Evolutionary conservation across 23 red algal species (phyloP).

Genomic region (Agarophyton chilense): DNA sequence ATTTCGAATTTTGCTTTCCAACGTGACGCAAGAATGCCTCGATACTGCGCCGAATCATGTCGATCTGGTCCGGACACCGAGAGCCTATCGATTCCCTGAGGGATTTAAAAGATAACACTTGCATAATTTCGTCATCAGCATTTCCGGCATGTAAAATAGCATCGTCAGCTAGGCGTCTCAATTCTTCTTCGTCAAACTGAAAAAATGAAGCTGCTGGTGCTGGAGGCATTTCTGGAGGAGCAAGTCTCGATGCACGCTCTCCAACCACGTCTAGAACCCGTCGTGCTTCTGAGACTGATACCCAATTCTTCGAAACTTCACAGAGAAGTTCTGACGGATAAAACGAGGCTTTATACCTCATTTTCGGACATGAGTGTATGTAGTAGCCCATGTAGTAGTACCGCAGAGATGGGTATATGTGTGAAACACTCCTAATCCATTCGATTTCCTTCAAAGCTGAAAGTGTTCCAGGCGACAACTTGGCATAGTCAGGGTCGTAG

Average conservation of each 20-base stretch:
- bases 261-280: conserved; percentile 21
- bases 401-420: conserved; percentile 27
- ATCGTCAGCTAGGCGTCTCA: conserved; percentile 1
- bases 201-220: conserved; percentile 29
- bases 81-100: conserved; percentile 2
- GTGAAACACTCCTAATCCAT: conserved; percentile 33
- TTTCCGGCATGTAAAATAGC: conserved; percentile 23
- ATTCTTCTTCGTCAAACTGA: conserved; percentile 40
- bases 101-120: conserved; percentile 1
- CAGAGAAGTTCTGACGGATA: conserved; percentile 80
- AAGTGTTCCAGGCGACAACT: conserved; percentile 82
- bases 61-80: conserved; percentile 30
- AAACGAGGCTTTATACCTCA: conserved; percentile 86
- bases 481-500: conserved; percentile 81
- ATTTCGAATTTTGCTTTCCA: conserved; percentile 25
- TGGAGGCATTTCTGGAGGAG: conserved; percentile 2
- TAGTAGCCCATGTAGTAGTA: conserved; percentile 98
- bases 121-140: conserved; percentile 20
- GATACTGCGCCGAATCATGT: conserved; percentile 2
- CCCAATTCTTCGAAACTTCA: conserved; percentile 79
- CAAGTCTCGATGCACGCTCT: conserved; percentile 26
- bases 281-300: conserved; percentile 39
- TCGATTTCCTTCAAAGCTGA: conserved; percentile 88
- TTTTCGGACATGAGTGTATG: conserved; percentile 91
- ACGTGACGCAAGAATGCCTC: conserved; percentile 40